Conservation (phyloP, 257 asterid genomes). For the Primulina huaijiensis region DNA sequence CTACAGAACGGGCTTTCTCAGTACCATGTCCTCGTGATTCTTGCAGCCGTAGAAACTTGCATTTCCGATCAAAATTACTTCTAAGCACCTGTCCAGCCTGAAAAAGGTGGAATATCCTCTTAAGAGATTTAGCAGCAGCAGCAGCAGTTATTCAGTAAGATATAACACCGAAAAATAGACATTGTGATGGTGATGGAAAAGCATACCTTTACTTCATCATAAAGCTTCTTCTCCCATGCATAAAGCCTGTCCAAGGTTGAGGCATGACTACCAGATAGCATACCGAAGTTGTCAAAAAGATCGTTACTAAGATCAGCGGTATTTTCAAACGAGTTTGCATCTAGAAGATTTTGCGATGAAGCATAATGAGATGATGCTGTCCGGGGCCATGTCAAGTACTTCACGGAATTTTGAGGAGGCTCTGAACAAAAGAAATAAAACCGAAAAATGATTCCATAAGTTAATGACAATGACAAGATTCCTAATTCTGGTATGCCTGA, state of each 20-base stretch:
- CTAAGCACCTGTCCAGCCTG: constrained; percentile 79
- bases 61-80: constrained; percentile 64
- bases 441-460: constrained; percentile 12
- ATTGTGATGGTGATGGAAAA: constrained; percentile 8
- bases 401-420: constrained; percentile 67
- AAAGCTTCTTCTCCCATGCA: constrained; percentile 99
- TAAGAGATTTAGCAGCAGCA: neutral
- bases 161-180: neutral
- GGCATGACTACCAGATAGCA: constrained; percentile 96
- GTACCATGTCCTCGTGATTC: constrained; percentile 68
- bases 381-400: constrained; percentile 95
- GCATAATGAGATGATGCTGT: constrained; percentile 77
- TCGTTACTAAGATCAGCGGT: constrained; percentile 45
- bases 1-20: constrained; percentile 84
- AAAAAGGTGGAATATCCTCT: constrained; percentile 8
- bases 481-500: neutral
- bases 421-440: constrained; percentile 40
- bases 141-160: neutral
- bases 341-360: constrained; percentile 73
- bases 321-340: constrained; percentile 49
- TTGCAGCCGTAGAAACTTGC: constrained; percentile 72
- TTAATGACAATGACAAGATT: constrained; percentile 7
- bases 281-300: constrained; percentile 72
- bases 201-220: constrained; percentile 93
- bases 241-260: constrained; percentile 87